A percentile compares a stretch with the other conserved stretches of the same genome.
Conservation (phyloP, 352 stramenopile species). For the Stephanocyclus meneghinianus region DNA sequence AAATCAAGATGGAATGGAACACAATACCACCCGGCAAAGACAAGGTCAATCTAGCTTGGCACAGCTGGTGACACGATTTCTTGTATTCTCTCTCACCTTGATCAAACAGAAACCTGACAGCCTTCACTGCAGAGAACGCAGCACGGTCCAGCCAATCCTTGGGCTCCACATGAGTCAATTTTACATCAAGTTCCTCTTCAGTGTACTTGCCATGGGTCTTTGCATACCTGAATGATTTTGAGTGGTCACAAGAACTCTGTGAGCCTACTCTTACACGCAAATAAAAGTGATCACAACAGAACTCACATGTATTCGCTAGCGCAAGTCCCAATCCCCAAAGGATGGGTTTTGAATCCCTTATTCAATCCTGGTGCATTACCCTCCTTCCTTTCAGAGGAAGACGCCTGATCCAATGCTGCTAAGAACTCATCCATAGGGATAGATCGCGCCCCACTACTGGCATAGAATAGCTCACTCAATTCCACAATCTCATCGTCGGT, state of each 20-base stretch:
- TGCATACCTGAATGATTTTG: constrained; percentile 23
- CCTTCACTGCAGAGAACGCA: constrained; percentile 63
- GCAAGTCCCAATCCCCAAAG: constrained; percentile 64
- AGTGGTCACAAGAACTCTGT: neutral
- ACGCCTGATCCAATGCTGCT: constrained; percentile 59
- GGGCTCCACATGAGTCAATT: constrained; percentile 71
- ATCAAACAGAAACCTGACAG: constrained; percentile 59
- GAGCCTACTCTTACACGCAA: neutral
- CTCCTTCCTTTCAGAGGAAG: neutral
- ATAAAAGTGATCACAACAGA: neutral
- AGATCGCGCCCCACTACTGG: constrained; percentile 47
- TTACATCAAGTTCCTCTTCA: constrained; percentile 64
- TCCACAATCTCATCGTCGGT: constrained; percentile 74
- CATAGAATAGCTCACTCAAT: constrained; percentile 76
- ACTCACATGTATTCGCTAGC: constrained; percentile 64
- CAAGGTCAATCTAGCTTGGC: neutral
- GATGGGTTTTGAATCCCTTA: constrained; percentile 56
- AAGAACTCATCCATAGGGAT: constrained; percentile 68
- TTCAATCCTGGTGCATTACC: constrained; percentile 9
- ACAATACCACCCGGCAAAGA: too few species aligned
- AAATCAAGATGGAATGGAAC: too few species aligned
- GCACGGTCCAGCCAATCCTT: constrained; percentile 52
- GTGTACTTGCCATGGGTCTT: constrained; percentile 68
- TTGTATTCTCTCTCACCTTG: constrained; percentile 44
- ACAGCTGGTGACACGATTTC: constrained; percentile 8